Base-by-base conservation (phyloP, 352 stramenopile genomes). In the Phytophthora pisi region DNA sequence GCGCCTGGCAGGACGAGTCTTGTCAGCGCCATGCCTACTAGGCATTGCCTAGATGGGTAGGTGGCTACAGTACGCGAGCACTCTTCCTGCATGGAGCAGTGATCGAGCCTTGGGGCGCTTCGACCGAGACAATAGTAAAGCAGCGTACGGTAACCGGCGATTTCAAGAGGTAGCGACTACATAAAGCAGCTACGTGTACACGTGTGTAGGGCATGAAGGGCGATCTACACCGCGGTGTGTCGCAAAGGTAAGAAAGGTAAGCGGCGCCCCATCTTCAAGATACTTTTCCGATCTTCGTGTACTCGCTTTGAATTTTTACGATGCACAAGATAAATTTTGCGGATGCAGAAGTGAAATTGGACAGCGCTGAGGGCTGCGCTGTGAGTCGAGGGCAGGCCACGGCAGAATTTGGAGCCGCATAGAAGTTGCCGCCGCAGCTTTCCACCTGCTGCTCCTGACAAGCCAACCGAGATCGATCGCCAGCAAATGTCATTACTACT, bases 271-370 rank as follows among this genome's bases (percentile, higher is more conserved):
- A 60, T 60, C 53, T 40, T 20, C 5, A 15, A 13, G 15, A 51
- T 36, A 20, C 6, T 31, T n/a, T 42, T 28, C 53, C 53, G 16
- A 55, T 55, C 26, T 55, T 42, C 24, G 24, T 51, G 46, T 45
- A 4, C 51, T 47, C 18, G 30, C 51, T 13, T 16, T 54, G 26
- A 55, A 55, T 24, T 43, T 55, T n/a, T 9, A 24, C 6, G 40
- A 23, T 47, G 40, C 2, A n/a, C 40, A 47, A 20, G 15, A 5
- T 9, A 47, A 47, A 47, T 23, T 47, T n/a, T 47, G 5, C n/a
- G 16, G 15, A n/a, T 47, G 5, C 20, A 20, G 16, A 20, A n/a
- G 40, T 20, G 40, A 20, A 46, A 20, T 20, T 38, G 34, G n/a
- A 11, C 13, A 20, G 4, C 40, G n/a, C 15, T 3, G 40, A 20